These are phyloP conservation scores for Datisca glomerata DNA, from an alignment of 306 rosid genomes.

Conservation along the genomic window DNA sequence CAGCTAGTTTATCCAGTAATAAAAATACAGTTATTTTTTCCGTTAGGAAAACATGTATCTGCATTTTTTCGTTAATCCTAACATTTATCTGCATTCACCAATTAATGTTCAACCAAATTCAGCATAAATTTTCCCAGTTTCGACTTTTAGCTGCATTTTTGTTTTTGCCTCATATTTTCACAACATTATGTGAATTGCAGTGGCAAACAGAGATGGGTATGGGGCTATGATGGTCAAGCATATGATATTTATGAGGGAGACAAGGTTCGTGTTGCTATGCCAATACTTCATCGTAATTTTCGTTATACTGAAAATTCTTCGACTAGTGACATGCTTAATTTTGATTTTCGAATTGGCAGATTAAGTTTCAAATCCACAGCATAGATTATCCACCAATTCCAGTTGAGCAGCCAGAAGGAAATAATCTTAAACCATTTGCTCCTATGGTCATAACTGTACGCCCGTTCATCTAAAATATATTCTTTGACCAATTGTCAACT, in stretches of 20 bases:
- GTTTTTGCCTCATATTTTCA: too few relatives aligned
- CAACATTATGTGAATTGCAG: constrained; percentile 34
- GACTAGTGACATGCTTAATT: constrained; percentile 7
- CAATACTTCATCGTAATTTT: constrained; percentile 8
- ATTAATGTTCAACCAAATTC: too few relatives aligned
- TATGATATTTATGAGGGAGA: constrained; percentile 31
- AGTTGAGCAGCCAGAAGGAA: constrained; percentile 46
- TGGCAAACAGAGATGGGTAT: constrained; percentile 39
- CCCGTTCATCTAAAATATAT: constrained; percentile 15
- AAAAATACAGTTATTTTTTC: too few relatives aligned
- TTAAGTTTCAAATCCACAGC: constrained; percentile 43
- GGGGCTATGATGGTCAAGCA: constrained; percentile 30
- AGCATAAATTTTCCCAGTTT: too few relatives aligned
- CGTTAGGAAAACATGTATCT: too few relatives aligned
- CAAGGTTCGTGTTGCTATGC: constrained; percentile 28
- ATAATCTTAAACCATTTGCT: constrained; percentile 47
- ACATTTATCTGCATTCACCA: too few relatives aligned
- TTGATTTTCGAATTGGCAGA: constrained; percentile 24
- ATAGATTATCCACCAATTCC: constrained; percentile 60
- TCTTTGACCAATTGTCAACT: neutral
- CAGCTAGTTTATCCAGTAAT: too few relatives aligned
- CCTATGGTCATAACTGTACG: constrained; percentile 62
- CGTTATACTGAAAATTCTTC: too few relatives aligned
- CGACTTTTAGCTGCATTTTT: too few relatives aligned
- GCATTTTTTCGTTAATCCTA: too few relatives aligned